A percentile compares a stretch with the other conserved stretches of the same genome.
Evolutionary conservation across 2,329 filamentous ascomycete species (phyloP).

Genomic region (Colletotrichum spinosum): DNA sequence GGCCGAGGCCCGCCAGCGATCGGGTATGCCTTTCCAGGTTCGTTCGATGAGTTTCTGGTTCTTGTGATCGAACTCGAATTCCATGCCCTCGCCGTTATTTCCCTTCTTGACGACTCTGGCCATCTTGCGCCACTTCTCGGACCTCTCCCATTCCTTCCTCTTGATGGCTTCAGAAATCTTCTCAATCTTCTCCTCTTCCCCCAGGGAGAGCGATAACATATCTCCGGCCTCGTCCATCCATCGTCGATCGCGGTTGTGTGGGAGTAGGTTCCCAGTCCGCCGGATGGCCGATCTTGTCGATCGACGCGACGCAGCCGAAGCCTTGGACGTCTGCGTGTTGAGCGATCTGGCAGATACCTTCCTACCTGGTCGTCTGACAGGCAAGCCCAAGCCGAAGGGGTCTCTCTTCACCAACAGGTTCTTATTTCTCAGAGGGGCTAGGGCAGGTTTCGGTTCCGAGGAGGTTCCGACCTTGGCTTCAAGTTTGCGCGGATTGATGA

Average conservation of each 20-base stretch:
- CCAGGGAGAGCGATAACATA: conserved; percentile 72
- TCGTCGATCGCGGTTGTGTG: conserved; percentile 70
- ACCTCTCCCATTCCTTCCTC: conserved; percentile 70
- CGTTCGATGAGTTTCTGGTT: conserved; percentile 89
- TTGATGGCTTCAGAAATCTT: conserved; percentile 67
- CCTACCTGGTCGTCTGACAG: conserved; percentile 57
- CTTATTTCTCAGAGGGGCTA: conserved; percentile 58
- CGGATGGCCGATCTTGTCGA: conserved; percentile 68
- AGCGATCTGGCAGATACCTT: conserved; percentile 70
- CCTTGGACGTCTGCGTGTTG: conserved; percentile 66
- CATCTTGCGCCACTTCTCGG: conserved; percentile 77
- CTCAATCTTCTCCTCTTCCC: conserved; percentile 66
- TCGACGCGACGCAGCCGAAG: conserved; percentile 63
- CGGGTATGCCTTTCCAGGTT: conserved; percentile 98
- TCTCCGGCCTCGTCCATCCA: conserved; percentile 75
- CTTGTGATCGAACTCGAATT: conserved; percentile 83
- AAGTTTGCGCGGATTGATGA: conserved; percentile 64
- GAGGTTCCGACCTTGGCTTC: conserved; percentile 55
- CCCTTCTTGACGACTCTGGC: conserved; percentile 66
- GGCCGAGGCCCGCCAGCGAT: conserved; percentile 91
- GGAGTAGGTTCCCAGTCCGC: conserved; percentile 68
- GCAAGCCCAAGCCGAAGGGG: conserved; percentile 48
- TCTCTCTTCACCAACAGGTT: conserved; percentile 59
- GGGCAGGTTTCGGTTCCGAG: conserved; percentile 54
- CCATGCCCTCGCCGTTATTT: conserved; percentile 66